Evolutionary conservation across 768 basidiomycete species (phyloP), one percentile per base, ranked within the genome.

Genomic region (Grammothele lineata): DNA sequence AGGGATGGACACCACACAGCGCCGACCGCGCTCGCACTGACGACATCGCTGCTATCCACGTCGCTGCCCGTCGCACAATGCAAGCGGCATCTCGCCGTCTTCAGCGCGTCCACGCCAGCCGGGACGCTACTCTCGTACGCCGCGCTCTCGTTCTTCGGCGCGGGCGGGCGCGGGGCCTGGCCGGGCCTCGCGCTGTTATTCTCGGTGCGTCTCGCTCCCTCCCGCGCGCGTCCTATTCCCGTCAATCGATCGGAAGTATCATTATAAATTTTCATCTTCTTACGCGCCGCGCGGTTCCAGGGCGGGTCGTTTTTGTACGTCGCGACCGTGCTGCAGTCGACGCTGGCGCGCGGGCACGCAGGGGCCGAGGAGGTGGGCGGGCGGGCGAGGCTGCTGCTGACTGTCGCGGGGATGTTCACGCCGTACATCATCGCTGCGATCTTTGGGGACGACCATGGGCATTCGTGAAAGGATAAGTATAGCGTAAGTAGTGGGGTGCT

Each of bases 21-120:
- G 0, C 95, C 95, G 1, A 93, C 94, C 0, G 85, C 93, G 2
- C 72, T 99, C 37, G 95, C 94, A 4, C 73, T 97, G 36, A 87
- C 90, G 0, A 85, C 88, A 0, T 83, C 91, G 3, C 79, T 98
- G 10, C 69, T 96, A n/a, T 75, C 87, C 3, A 83, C 79, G 19
- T 75, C 77, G n/a, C 74, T 93, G 12, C 70, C 87, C 18, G 75
- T 80, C 18, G 55, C 72, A 1, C 77, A 85, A 10, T 89, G 91
- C 67, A 80, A 79, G 54, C 81, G 76, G 62, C 80, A 93, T 45
- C 67, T 99, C 12, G 67, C 81, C 18, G 68, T 83, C 27, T 99
- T 99, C 66, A 81, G 83, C 39, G 72, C 81, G 8, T 84, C 95
- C 1, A 95, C 95, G 0, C 96, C 96, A 0, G 38, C 86, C 5